A percentile compares a stretch with the other conserved stretches of the same genome.
Conservation (phyloP, 1,284 basidiomycete species). For the Hemileccinum hortonii region DNA sequence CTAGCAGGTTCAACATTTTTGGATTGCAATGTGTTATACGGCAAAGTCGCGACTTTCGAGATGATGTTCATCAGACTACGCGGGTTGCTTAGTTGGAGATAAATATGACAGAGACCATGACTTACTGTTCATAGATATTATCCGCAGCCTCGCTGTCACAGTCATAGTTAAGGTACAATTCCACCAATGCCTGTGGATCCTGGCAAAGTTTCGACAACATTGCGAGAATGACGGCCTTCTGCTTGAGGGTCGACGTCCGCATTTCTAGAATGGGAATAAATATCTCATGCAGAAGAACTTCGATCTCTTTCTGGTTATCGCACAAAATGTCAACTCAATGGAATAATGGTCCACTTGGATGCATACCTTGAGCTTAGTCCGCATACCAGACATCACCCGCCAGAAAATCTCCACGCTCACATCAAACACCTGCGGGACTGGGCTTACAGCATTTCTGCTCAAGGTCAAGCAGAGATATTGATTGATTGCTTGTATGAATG, state of each 20-base stretch:
- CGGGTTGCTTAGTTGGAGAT: constrained; percentile 11
- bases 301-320: constrained; percentile 88
- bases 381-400: constrained; percentile 90
- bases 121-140: constrained; percentile 93
- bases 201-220: constrained; percentile 87
- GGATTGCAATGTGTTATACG: constrained; percentile 52
- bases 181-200: constrained; percentile 94
- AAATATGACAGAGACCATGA: constrained; percentile 3
- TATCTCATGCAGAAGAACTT: constrained; percentile 97
- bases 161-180: constrained; percentile 97
- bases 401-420: constrained; percentile 99
- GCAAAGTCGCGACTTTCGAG: constrained; percentile 82
- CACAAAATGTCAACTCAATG: constrained; percentile 3
- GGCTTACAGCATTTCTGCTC: constrained; percentile 93
- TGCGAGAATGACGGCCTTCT: constrained; percentile 87
- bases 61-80: constrained; percentile 87
- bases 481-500: constrained; percentile 89
- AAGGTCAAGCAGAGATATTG: constrained; percentile 94
- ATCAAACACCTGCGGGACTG: constrained; percentile 97
- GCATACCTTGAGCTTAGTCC: constrained; percentile 89
- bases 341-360: not conserved
- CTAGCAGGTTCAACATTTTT: constrained; percentile 60
- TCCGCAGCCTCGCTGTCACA: constrained; percentile 90
- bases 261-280: constrained; percentile 99
- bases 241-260: constrained; percentile 93